phyloP scores from a whole-genome alignment of 2,329 filamentous ascomycete genomes.

The Cladosporium sp. region DNA sequence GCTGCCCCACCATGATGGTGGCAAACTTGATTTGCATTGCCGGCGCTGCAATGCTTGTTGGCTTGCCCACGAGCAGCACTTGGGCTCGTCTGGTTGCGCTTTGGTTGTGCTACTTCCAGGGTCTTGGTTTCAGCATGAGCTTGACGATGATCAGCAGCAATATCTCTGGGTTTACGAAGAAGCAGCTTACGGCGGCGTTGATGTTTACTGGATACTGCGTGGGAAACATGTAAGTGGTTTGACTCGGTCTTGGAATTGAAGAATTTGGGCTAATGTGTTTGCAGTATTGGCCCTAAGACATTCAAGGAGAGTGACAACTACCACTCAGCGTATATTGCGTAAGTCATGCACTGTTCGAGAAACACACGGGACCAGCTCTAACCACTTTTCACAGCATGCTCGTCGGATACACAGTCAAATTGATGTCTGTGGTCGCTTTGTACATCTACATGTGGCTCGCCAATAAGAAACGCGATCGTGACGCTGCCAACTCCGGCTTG shows the following conservation, averaged over 20 bases:
- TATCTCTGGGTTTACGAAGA: conserved; percentile 54
- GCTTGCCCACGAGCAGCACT: conserved; percentile 47
- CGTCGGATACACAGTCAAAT: conserved; percentile 52
- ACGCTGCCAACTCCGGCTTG: conserved; percentile 33
- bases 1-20: conserved; percentile 53
- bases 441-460: conserved; percentile 54
- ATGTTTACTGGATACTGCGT: conserved; percentile 53
- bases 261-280: not conserved
- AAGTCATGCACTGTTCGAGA: conserved; percentile 13
- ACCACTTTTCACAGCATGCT: conserved; percentile 44
- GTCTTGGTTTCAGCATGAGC: conserved; percentile 50
- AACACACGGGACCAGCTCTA: not conserved
- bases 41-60: conserved; percentile 50
- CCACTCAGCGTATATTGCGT: conserved; percentile 19
- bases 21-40: conserved; percentile 55
- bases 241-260: not conserved
- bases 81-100: conserved; percentile 56
- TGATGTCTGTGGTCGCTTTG: conserved; percentile 46
- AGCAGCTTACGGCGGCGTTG: conserved; percentile 48
- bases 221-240: conserved; percentile 35
- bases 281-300: not conserved
- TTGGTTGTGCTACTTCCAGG: conserved; percentile 55
- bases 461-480: conserved; percentile 52
- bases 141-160: conserved; percentile 53
- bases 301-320: conserved; percentile 16